Percentiles rank a stretch among this genome's conserved stretches.
phyloP scores from a whole-genome alignment of 192 early-diverging fungal species.

The Podila epigama region DNA sequence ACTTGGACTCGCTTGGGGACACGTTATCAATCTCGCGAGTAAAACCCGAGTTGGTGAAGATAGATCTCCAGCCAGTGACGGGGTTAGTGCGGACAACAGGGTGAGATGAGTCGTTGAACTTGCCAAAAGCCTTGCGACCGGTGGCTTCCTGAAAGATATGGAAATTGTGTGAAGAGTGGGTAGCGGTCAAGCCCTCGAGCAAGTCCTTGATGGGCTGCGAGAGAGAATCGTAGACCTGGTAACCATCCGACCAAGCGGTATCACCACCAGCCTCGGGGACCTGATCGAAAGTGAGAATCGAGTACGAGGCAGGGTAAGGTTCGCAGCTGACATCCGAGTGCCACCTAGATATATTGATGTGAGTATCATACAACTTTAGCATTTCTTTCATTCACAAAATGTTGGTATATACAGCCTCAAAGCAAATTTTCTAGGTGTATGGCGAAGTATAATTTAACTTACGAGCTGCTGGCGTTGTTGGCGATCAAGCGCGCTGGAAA shows the following conservation, averaged over 20 bases:
- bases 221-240: constrained; percentile 68
- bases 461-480: constrained; percentile 51
- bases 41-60: constrained; percentile 71
- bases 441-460: neutral
- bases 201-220: constrained; percentile 61
- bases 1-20: constrained; percentile 59
- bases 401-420: neutral
- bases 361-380: neutral
- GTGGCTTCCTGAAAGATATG: constrained; percentile 30
- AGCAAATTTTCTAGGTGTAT: neutral
- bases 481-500: constrained; percentile 48
- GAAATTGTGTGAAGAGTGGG: constrained; percentile 53
- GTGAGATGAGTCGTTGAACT: constrained; percentile 39
- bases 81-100: constrained; percentile 72
- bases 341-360: constrained; percentile 46
- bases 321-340: constrained; percentile 68
- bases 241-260: constrained; percentile 64
- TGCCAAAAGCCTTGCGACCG: constrained; percentile 49
- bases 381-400: neutral
- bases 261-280: constrained; percentile 62
- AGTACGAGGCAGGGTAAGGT: constrained; percentile 57
- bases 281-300: constrained; percentile 59
- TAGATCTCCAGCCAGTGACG: constrained; percentile 71
- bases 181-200: constrained; percentile 67
- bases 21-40: constrained; percentile 64